phyloP scores from a whole-genome alignment of 495 filamentous ascomycete species.

The Xylaria venustula region DNA sequence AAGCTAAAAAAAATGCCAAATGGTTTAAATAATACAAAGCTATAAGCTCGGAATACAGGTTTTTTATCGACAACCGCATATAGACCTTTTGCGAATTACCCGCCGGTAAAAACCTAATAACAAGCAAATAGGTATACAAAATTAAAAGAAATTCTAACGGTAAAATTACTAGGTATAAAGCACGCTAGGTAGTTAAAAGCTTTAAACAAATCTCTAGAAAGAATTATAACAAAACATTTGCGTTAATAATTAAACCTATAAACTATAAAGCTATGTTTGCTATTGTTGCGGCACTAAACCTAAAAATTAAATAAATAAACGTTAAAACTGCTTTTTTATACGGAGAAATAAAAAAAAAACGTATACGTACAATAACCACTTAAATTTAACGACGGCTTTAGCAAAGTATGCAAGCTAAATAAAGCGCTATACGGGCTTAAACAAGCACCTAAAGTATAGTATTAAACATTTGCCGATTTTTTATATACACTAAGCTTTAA shows the following conservation, averaged over 20 bases:
- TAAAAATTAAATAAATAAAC: too few species aligned
- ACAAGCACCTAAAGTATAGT: neutral
- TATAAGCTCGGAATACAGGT: too few species aligned
- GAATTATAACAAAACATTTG: constrained; percentile 3
- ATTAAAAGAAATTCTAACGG: neutral
- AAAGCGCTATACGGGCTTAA: neutral
- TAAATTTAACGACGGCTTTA: neutral
- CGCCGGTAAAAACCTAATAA: neutral
- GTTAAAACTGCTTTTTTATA: neutral
- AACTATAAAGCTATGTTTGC: neutral
- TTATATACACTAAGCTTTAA: neutral
- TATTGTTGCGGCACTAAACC: neutral
- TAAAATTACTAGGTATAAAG: too few species aligned
- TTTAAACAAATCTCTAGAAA: constrained; percentile 7
- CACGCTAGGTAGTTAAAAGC: neutral
- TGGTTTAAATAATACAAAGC: too few species aligned
- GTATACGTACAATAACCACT: neutral
- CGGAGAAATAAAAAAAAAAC: neutral
- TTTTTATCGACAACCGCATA: neutral
- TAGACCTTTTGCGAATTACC: neutral
- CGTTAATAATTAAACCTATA: too few species aligned
- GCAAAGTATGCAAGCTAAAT: neutral
- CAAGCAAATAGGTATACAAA: constrained; percentile 1
- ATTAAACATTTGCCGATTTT: neutral
- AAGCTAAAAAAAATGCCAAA: too few species aligned